Percentiles rank a stretch among this genome's conserved stretches.
phyloP scores from a whole-genome alignment of 2,329 filamentous ascomycete species.

The Aspergillus fumigatus region DNA sequence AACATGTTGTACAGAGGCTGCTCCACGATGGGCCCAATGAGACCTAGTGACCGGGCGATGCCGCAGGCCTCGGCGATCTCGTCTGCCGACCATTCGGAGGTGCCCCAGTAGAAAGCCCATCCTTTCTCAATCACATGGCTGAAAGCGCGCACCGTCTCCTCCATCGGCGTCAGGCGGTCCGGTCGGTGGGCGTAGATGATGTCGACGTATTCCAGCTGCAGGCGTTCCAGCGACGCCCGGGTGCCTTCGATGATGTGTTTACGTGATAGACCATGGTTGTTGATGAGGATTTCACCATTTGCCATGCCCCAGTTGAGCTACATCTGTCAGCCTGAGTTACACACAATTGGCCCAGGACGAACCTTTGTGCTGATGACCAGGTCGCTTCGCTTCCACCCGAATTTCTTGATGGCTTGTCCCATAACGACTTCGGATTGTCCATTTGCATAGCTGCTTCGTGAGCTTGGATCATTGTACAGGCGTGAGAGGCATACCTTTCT shows the following conservation, averaged over 20 bases:
- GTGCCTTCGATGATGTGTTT: slow-evolving; percentile 68
- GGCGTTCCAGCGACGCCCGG: slow-evolving; percentile 54
- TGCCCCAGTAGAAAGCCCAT: slow-evolving; percentile 68
- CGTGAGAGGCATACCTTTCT: slow-evolving; percentile 33
- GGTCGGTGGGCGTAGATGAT: slow-evolving; percentile 68
- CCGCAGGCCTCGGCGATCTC: slow-evolving; percentile 63
- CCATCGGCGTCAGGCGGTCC: slow-evolving; percentile 63
- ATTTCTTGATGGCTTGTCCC: slow-evolving; percentile 53
- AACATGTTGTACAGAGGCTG: slow-evolving; percentile 66
- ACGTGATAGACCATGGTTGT: slow-evolving; percentile 64
- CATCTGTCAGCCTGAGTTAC: slow-evolving; percentile 1
- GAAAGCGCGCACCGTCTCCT: slow-evolving; percentile 68
- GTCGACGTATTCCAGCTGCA: slow-evolving; percentile 65
- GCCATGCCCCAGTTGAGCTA: slow-evolving; percentile 60
- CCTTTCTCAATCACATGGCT: slow-evolving; percentile 66
- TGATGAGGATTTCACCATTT: slow-evolving; percentile 59
- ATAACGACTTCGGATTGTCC: slow-evolving; percentile 53
- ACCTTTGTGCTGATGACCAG: slow-evolving; percentile 35
- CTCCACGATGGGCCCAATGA: slow-evolving; percentile 52
- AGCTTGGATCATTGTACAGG: not conserved
- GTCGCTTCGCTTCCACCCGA: slow-evolving; percentile 55
- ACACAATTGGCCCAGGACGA: slow-evolving; percentile 1
- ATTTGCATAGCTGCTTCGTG: slow-evolving; percentile 40
- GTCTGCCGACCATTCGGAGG: slow-evolving; percentile 63
- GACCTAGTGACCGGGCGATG: slow-evolving; percentile 55